Conservation (phyloP, 2,329 filamentous ascomycete genomes). For the Cladosporium sp. region DNA sequence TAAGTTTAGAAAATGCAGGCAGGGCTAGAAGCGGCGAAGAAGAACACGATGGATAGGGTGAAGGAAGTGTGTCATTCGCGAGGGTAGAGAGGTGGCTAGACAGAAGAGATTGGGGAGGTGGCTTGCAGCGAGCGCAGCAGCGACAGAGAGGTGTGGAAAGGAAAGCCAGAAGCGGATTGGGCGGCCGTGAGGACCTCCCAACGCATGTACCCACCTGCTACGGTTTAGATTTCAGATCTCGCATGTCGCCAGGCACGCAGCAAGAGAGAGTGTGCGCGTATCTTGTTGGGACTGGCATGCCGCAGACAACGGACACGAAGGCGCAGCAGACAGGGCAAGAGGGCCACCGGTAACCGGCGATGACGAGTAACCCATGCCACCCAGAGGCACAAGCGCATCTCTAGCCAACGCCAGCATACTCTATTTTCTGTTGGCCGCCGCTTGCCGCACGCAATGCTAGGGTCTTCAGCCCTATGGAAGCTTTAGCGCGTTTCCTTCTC, state of each 20-base stretch:
- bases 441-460: neutral
- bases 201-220: slow-evolving; percentile 7
- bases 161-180: neutral
- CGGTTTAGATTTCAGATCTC: slow-evolving; percentile 6
- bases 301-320: neutral
- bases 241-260: slow-evolving; percentile 11
- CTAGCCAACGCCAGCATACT: slow-evolving; percentile 10
- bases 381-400: slow-evolving; percentile 7
- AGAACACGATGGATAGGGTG: neutral
- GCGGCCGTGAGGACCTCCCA: slow-evolving; percentile 5
- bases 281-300: slow-evolving; percentile 7
- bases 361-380: slow-evolving; percentile 10
- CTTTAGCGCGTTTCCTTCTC: neutral
- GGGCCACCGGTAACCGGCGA: slow-evolving; percentile 7
- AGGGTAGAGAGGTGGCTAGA: neutral
- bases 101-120: neutral
- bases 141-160: slow-evolving; percentile 1
- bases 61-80: slow-evolving; percentile 1
- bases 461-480: slow-evolving; percentile 2
- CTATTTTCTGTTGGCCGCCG: slow-evolving; percentile 12
- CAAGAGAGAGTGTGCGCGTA: slow-evolving; percentile 4
- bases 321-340: neutral
- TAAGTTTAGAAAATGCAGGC: neutral
- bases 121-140: slow-evolving; percentile 6
- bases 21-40: slow-evolving; percentile 9